phyloP scores from a whole-genome alignment of 176 grass and related monocot genomes.

The Hyparrhenia diplandra region DNA sequence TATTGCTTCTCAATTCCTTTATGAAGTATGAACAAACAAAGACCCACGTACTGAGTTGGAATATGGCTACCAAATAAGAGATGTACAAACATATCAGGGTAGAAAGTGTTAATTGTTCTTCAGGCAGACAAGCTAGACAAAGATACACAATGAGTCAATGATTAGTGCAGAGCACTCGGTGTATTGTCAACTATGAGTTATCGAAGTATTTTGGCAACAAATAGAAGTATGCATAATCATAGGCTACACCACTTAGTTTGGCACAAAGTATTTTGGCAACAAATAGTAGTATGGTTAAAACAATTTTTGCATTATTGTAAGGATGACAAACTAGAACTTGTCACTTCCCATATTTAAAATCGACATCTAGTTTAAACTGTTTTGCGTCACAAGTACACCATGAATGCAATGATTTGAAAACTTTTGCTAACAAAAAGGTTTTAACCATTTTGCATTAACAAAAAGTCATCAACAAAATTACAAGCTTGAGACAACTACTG shows the following conservation, averaged over 20 bases:
- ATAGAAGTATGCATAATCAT: slow-evolving; percentile 8
- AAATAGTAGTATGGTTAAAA: no score
- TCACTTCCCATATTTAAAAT: not conserved
- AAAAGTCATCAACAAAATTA: not conserved
- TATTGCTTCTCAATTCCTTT: slow-evolving; percentile 18
- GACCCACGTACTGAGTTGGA: not conserved
- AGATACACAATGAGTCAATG: not conserved
- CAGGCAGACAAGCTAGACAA: not conserved
- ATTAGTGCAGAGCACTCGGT: no score
- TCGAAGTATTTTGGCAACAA: not conserved
- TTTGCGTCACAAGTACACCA: not conserved
- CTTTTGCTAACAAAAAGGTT: slow-evolving; percentile 4
- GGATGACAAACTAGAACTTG: not conserved
- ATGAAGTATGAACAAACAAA: no score
- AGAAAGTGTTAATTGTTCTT: not conserved
- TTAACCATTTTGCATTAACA: slow-evolving; percentile 1
- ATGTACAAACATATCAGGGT: not conserved
- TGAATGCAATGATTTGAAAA: slow-evolving; percentile 7
- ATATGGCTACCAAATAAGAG: not conserved
- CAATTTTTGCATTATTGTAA: not conserved
- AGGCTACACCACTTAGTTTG: not conserved
- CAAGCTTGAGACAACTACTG: not conserved
- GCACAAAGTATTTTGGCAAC: no score
- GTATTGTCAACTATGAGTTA: not conserved
- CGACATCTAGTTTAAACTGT: not conserved